Conservation (phyloP, 371 early-diverging fungal species). For the Rhizopus delemar region DNA sequence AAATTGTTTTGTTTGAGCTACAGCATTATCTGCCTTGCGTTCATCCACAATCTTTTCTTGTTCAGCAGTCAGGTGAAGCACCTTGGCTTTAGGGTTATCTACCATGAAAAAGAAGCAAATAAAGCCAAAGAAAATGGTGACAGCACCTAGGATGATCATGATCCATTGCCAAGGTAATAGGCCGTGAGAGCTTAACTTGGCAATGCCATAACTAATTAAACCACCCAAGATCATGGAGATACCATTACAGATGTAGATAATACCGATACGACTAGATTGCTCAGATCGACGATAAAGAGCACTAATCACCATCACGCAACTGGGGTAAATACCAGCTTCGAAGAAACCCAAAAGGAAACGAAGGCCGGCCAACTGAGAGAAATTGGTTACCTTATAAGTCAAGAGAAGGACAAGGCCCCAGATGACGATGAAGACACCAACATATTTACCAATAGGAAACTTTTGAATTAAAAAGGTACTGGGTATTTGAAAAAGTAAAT, state of each 20-base stretch:
- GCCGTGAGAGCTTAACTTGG: slow-evolving; percentile 36
- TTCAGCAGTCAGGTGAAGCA: slow-evolving; percentile 22
- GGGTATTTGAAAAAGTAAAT: slow-evolving; percentile 18
- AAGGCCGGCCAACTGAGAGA: slow-evolving; percentile 21
- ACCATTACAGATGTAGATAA: slow-evolving; percentile 16
- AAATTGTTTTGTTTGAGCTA: slow-evolving; percentile 26
- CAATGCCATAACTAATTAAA: slow-evolving; percentile 54
- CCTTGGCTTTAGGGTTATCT: slow-evolving; percentile 20
- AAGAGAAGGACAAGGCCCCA: slow-evolving; percentile 23
- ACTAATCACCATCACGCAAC: slow-evolving; percentile 16
- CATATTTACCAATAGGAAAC: slow-evolving; percentile 18
- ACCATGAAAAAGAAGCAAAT: slow-evolving; percentile 23
- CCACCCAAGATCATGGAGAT: slow-evolving; percentile 58
- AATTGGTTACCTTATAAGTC: slow-evolving; percentile 13
- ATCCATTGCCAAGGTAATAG: slow-evolving; percentile 54
- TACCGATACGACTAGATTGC: slow-evolving; percentile 20
- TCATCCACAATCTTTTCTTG: slow-evolving; percentile 26
- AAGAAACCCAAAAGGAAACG: slow-evolving; percentile 28
- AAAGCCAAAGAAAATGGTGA: slow-evolving; percentile 20
- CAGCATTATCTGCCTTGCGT: slow-evolving; percentile 34
- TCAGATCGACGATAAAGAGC: slow-evolving; percentile 23
- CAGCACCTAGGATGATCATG: slow-evolving; percentile 25
- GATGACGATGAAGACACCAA: slow-evolving; percentile 15
- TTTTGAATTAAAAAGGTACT: slow-evolving; percentile 23
- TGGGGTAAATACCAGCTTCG: slow-evolving; percentile 26